Percentiles rank a stretch among this genome's conserved stretches.
These are phyloP conservation scores for Picea glauca DNA, from an alignment of 75 land plant species.

Conservation along the genomic window DNA sequence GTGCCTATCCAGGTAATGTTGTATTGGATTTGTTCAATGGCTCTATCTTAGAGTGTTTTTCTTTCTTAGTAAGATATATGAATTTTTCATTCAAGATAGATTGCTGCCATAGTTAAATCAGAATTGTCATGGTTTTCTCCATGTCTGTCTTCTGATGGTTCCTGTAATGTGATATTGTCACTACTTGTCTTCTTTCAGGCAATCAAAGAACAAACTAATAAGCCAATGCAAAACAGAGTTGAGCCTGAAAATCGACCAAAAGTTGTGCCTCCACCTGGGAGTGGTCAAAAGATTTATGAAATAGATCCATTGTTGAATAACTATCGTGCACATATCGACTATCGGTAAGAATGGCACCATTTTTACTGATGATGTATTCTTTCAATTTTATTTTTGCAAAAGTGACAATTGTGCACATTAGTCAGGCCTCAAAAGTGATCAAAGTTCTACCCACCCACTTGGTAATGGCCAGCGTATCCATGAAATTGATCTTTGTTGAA, in stretches of 20 bases:
- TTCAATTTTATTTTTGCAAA: neutral
- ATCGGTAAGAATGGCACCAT: slow-evolving; percentile 43
- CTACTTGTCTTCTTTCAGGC: neutral
- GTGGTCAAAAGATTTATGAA: slow-evolving; percentile 82
- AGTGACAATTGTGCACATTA: neutral
- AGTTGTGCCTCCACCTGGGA: slow-evolving; percentile 76
- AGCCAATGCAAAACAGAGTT: slow-evolving; percentile 3
- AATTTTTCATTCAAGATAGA: neutral
- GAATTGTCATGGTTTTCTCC: neutral
- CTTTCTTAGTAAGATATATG: neutral
- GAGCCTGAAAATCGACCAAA: slow-evolving; percentile 16
- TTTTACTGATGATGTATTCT: neutral
- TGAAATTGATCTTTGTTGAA: neutral
- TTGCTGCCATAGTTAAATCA: neutral
- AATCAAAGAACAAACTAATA: neutral
- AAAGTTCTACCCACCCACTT: too few relatives aligned
- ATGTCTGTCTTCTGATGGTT: slow-evolving; percentile 1
- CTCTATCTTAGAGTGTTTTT: neutral
- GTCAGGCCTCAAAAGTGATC: neutral
- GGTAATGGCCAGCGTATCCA: neutral
- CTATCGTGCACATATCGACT: slow-evolving; percentile 75
- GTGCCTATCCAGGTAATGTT: neutral
- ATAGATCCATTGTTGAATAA: slow-evolving; percentile 59
- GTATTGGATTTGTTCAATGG: neutral
- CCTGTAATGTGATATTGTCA: neutral